Percentiles rank a stretch among this genome's conserved stretches.
Evolutionary conservation across 805 yeast genomes (phyloP).

Genomic region (Schwanniomyces yamadae): DNA sequence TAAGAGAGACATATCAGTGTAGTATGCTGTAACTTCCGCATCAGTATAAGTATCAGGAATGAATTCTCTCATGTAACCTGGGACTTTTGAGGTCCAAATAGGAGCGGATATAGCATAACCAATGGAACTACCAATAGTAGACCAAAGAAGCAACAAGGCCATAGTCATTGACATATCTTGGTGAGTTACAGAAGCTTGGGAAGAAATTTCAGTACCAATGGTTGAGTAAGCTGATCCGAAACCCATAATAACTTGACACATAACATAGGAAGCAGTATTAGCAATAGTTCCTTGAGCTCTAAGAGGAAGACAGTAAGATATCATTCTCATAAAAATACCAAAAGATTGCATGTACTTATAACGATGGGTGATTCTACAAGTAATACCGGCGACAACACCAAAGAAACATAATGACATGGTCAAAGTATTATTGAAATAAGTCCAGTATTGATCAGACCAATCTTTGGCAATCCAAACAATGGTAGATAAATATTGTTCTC

Average conservation of each 20-base stretch:
- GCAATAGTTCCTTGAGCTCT: constrained; percentile 11
- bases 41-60: constrained; percentile 23
- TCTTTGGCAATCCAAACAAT: constrained; percentile 29
- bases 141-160: constrained; percentile 31
- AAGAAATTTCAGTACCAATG: constrained; percentile 35
- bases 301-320: background rate
- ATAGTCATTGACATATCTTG: constrained; percentile 42
- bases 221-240: constrained; percentile 41
- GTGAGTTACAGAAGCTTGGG: constrained; percentile 35
- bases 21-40: constrained; percentile 18
- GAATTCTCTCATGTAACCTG: constrained; percentile 23
- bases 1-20: constrained; percentile 18
- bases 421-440: constrained; percentile 34
- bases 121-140: constrained; percentile 37
- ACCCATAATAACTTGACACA: constrained; percentile 35
- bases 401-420: constrained; percentile 37
- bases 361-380: constrained; percentile 33
- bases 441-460: constrained; percentile 31
- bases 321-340: constrained; percentile 19
- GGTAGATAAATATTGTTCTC: constrained; percentile 31
- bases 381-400: constrained; percentile 34
- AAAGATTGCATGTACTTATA: constrained; percentile 33
- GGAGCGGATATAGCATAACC: constrained; percentile 42
- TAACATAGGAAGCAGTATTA: constrained; percentile 29
- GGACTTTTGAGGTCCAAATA: constrained; percentile 27